Conservation (phyloP, 2,329 filamentous ascomycete genomes). For the Colletotrichum costaricense region DNA sequence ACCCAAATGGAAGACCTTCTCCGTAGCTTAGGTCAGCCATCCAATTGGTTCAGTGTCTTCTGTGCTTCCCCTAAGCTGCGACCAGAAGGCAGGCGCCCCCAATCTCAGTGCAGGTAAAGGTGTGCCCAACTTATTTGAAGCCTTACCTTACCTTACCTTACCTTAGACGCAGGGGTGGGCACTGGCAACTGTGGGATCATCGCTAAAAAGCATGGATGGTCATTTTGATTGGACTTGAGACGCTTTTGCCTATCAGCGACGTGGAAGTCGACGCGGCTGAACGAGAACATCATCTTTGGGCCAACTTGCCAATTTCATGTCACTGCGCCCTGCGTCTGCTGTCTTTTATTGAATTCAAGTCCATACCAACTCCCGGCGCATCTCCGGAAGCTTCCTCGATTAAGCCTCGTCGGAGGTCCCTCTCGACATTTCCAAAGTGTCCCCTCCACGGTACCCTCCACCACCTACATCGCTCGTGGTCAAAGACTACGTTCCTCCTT, state of each 20-base stretch:
- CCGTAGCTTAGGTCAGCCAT: constrained; percentile 30
- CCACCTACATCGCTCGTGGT: constrained; percentile 17
- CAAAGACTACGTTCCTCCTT: neutral
- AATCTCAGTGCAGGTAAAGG: constrained; percentile 1
- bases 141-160: neutral
- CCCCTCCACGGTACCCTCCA: neutral
- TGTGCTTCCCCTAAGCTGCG: constrained; percentile 8
- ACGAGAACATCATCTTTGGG: constrained; percentile 23
- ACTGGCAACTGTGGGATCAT: constrained; percentile 20
- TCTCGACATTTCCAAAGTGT: neutral
- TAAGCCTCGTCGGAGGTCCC: neutral
- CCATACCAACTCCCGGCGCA: neutral
- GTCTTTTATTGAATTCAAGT: neutral
- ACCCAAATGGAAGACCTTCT: neutral
- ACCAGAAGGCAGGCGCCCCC: constrained; percentile 7
- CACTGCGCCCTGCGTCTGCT: neutral
- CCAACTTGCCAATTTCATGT: constrained; percentile 9
- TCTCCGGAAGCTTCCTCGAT: neutral
- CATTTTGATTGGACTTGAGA: constrained; percentile 29
- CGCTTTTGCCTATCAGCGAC: constrained; percentile 30
- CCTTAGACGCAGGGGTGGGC: constrained; percentile 18
- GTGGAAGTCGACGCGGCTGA: constrained; percentile 32
- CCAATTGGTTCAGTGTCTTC: constrained; percentile 5
- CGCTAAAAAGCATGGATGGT: constrained; percentile 27
- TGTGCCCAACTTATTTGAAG: constrained; percentile 17